Evolutionary conservation across 768 basidiomycete species (phyloP).

Genomic region (Xerocomellus amylosporus): DNA sequence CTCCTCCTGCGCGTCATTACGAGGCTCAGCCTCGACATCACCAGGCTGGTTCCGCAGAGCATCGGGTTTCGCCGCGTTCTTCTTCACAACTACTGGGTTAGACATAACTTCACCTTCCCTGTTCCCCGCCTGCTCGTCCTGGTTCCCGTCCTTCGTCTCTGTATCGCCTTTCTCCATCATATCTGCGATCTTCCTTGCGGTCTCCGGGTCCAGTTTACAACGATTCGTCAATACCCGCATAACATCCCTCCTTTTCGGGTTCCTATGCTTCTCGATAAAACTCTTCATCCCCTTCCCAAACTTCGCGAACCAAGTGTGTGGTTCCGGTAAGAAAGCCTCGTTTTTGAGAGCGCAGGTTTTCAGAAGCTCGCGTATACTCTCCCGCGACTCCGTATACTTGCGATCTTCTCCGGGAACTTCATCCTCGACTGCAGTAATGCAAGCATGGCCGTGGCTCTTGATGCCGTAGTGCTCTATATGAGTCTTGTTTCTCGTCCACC

Average conservation of each 20-base stretch:
- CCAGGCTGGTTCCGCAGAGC: background rate
- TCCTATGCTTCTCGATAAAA: slow-evolving; percentile 14
- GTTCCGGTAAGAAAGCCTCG: slow-evolving; percentile 14
- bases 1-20: too few relatives aligned
- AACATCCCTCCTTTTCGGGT: slow-evolving; percentile 19
- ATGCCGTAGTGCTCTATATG: slow-evolving; percentile 26
- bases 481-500: slow-evolving; percentile 32
- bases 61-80: background rate
- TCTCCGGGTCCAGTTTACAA: slow-evolving; percentile 27
- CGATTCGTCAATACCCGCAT: slow-evolving; percentile 21
- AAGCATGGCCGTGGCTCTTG: slow-evolving; percentile 31
- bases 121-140: background rate
- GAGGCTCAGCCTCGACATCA: too few relatives aligned
- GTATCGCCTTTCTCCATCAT: slow-evolving; percentile 20
- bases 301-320: slow-evolving; percentile 18
- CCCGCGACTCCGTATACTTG: slow-evolving; percentile 25
- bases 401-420: slow-evolving; percentile 16
- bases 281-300: slow-evolving; percentile 9
- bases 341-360: slow-evolving; percentile 12
- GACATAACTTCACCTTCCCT: background rate
- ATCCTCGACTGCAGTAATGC: slow-evolving; percentile 29
- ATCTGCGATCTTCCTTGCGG: slow-evolving; percentile 20
- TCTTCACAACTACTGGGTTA: background rate
- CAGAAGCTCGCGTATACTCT: slow-evolving; percentile 19
- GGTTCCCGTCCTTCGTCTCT: background rate